Base-by-base conservation (phyloP, 2,329 filamentous ascomycete genomes). In the Fusarium subtropicale region DNA sequence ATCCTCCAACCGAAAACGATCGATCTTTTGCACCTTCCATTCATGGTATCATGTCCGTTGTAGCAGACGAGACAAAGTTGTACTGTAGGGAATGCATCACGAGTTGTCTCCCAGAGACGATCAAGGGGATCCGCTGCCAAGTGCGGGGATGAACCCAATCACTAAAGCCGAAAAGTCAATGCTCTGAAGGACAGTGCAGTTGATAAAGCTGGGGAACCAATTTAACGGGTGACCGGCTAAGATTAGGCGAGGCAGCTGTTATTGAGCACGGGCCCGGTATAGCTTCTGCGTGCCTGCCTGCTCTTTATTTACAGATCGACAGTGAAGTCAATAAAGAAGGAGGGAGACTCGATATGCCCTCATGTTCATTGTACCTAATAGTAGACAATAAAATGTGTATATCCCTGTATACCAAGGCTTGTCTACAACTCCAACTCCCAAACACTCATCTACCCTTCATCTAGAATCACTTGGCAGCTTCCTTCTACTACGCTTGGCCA, bases 11-110 rank as follows among this genome's bases (percentile, higher is more conserved):
- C 52, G 10, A 18, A 60, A 26, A 61, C 34, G 60, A 72, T 72
- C 56, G 57, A 57, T 70, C 55, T 51, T 45, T 52, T 50, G 12
- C 66, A 73, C 71, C 71, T 73, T 73, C 71, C 71, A 20, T 70
- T 68, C 63, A 44, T 9, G 63, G 72, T 57, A 71, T 60, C 45
- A 64, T 47, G 56, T 57, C 68, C 68, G 68, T 53, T 45, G 31
- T 20, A 20, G 22, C 50, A 54, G 62, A 34, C 38, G 33, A 33
- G 51, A 56, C 34, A 52, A 52, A 31, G 44, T 28, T 30, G 44
- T 31, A 46, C n/a, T 15, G 48, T 41, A 28, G 24, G 48, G 24
- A 52, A 52, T 52, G 48, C 24, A 30, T 70, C 68, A 71, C 59
- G 68, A 65, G 65, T 72, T 60, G 26, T 15, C 30, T 33, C 2